Conservation (phyloP, 192 early-diverging fungal genomes). For the Umbelopsis sp. region DNA sequence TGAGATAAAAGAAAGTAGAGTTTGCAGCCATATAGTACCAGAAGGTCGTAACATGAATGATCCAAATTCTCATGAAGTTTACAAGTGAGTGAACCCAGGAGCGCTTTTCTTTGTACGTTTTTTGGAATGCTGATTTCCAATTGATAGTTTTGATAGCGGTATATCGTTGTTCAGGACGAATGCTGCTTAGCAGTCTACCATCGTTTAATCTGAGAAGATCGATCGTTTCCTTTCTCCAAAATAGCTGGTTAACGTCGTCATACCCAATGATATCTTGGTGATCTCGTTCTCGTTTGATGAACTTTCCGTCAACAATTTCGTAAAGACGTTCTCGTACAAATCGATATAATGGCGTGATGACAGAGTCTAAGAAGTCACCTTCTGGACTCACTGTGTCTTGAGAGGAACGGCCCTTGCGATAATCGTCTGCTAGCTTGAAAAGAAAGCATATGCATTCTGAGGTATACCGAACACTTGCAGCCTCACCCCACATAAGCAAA, state of each 20-base stretch:
- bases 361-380: conserved; percentile 58
- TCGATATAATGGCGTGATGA: conserved; percentile 64
- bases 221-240: conserved; percentile 62
- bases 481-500: conserved; percentile 70
- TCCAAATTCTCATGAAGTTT: conserved; percentile 75
- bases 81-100: conserved; percentile 68
- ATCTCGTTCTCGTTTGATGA: conserved; percentile 64
- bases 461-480: conserved; percentile 61
- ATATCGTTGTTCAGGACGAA: conserved; percentile 57
- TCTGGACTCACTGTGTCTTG: conserved; percentile 35
- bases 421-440: conserved; percentile 58
- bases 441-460: conserved; percentile 68
- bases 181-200: conserved; percentile 56
- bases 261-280: conserved; percentile 69
- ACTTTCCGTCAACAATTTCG: conserved; percentile 60
- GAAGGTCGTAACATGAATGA: conserved; percentile 67
- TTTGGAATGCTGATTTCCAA: conserved; percentile 62
- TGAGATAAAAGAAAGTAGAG: conserved; percentile 53
- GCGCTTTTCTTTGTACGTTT: conserved; percentile 70
- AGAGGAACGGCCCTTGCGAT: conserved; percentile 21
- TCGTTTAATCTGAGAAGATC: conserved; percentile 51
- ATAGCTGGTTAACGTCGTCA: conserved; percentile 71
- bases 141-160: conserved; percentile 49
- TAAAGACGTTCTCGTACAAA: conserved; percentile 66
- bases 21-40: conserved; percentile 70